These are phyloP conservation scores for Corymbia citriodora DNA, from an alignment of 441 rosid genomes.

Conservation along the genomic window DNA sequence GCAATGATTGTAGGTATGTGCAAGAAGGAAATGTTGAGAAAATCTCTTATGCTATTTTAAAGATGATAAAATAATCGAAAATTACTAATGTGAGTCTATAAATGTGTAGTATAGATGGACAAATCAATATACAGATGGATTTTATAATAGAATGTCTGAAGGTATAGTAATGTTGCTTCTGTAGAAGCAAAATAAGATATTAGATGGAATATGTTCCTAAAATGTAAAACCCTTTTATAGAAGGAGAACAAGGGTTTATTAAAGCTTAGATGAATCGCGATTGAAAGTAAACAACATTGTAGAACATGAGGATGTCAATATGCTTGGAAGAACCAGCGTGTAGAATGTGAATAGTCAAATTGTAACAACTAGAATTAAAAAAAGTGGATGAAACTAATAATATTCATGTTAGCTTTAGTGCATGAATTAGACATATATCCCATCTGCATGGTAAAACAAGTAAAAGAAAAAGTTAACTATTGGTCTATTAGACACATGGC, in stretches of 20 bases:
- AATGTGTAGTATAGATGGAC: not conserved
- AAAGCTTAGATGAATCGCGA: not conserved
- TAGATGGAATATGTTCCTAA: not conserved
- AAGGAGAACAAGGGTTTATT: not conserved
- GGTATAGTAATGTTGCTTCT: not conserved
- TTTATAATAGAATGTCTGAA: not conserved
- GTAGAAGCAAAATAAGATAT: no score
- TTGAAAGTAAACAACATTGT: not conserved
- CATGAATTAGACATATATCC: not conserved
- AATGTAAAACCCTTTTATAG: not conserved
- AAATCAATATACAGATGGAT: not conserved
- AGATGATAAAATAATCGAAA: not conserved
- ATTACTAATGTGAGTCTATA: not conserved
- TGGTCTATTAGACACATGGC: not conserved
- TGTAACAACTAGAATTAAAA: not conserved
- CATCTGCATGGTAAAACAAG: not conserved
- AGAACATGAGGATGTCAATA: not conserved
- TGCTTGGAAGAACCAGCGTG: not conserved
- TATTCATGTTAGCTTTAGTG: not conserved
- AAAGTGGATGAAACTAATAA: not conserved
- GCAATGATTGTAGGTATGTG: not conserved
- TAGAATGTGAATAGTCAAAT: not conserved
- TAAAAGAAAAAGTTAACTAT: not conserved
- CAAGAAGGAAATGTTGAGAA: not conserved
- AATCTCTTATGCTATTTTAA: not conserved